These are phyloP conservation scores for Russula vinacea DNA, from an alignment of 768 basidiomycete genomes.

Conservation along the genomic window DNA sequence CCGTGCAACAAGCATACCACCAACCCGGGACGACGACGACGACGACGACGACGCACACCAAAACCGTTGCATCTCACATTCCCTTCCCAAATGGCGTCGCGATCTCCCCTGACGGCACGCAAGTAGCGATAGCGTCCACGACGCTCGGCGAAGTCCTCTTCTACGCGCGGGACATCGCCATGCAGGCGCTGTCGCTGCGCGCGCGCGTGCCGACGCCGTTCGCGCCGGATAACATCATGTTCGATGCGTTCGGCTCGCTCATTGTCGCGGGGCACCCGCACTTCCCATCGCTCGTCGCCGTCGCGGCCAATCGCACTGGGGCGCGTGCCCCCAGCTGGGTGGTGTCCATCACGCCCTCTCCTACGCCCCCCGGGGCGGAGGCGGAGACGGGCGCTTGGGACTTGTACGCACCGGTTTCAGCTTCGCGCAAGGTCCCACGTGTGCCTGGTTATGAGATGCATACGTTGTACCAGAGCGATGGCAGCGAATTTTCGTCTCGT, in stretches of 20 bases:
- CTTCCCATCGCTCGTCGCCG: conserved; percentile 48
- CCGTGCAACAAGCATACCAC: not conserved
- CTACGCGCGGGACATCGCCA: conserved; percentile 48
- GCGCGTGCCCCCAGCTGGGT: conserved; percentile 58
- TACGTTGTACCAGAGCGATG: conserved; percentile 74
- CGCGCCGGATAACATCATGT: conserved; percentile 59
- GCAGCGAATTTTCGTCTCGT: conserved; percentile 56
- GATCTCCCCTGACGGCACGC: conserved; percentile 46
- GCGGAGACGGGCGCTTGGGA: conserved; percentile 38
- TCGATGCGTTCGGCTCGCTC: conserved; percentile 46
- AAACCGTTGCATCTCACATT: conserved; percentile 43
- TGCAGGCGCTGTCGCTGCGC: conserved; percentile 43
- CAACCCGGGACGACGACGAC: conserved; percentile 35
- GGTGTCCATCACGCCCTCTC: conserved; percentile 42
- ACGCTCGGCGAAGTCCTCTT: conserved; percentile 47
- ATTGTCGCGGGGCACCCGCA: conserved; percentile 66
- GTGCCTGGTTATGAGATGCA: conserved; percentile 44
- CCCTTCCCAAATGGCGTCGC: conserved; percentile 71
- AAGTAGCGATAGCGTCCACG: conserved; percentile 58
- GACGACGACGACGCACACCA: conserved; percentile 36
- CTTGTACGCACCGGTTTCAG: conserved; percentile 47
- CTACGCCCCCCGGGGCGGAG: conserved; percentile 22
- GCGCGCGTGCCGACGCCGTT: conserved; percentile 53
- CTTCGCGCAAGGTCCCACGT: conserved; percentile 41
- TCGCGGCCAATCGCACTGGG: conserved; percentile 46